Conservation (phyloP, 305 asterid species). For the Fraxinus dipetala region DNA sequence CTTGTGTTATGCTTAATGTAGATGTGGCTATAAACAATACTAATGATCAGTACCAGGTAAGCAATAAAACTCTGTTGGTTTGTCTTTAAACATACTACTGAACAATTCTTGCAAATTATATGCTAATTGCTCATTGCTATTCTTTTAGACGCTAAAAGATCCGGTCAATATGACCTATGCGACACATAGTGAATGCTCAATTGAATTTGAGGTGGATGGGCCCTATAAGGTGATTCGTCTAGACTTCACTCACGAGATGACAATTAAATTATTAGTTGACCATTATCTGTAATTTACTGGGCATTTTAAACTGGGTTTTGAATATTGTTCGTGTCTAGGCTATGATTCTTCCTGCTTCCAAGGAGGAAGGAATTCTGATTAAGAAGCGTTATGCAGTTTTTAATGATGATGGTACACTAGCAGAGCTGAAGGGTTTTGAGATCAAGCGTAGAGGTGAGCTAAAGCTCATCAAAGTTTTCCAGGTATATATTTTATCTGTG, state of each 20-base stretch:
- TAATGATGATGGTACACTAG: constrained; percentile 96
- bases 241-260: constrained; percentile 29
- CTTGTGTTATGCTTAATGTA: constrained; percentile 98
- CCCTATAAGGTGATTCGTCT: constrained; percentile 81
- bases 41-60: constrained; percentile 96
- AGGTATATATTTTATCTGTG: constrained; percentile 48
- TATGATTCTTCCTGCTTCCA: constrained; percentile 97
- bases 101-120: constrained; percentile 17
- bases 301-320: constrained; percentile 18
- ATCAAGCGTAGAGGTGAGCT: constrained; percentile 99
- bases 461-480: constrained; percentile 99
- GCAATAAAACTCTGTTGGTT: constrained; percentile 23
- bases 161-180: constrained; percentile 66
- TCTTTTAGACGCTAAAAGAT: constrained; percentile 78
- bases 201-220: constrained; percentile 99
- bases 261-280: constrained; percentile 14
- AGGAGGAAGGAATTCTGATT: constrained; percentile 98
- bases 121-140: constrained; percentile 26
- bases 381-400: constrained; percentile 99
- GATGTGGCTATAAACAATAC: constrained; percentile 97
- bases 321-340: constrained; percentile 53
- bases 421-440: constrained; percentile 99
- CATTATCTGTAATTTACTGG: constrained; percentile 25
- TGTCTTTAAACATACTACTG: constrained; percentile 25
- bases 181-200: constrained; percentile 96